Conservation (phyloP, 2,329 filamentous ascomycete species). For the Xylariaceae sp. region DNA sequence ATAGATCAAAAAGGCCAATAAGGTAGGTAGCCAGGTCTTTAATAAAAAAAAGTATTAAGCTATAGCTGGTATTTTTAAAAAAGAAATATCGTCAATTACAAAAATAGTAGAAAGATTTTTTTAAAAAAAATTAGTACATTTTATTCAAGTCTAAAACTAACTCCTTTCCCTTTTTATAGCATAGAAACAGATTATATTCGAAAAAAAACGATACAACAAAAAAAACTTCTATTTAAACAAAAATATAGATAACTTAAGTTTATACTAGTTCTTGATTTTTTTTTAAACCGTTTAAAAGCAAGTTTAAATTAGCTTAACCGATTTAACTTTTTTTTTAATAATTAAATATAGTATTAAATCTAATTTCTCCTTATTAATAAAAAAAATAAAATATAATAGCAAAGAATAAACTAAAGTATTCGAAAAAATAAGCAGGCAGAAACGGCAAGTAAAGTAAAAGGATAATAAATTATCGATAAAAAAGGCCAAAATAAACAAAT, state of each 20-base stretch:
- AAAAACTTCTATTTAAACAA: slow-evolving; percentile 29
- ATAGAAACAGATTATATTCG: slow-evolving; percentile 36
- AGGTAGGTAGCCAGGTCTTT: neutral
- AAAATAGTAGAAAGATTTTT: neutral
- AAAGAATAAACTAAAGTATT: neutral
- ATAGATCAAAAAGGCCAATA: neutral
- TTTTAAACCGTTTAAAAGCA: neutral
- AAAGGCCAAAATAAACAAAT: neutral
- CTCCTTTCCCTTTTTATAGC: slow-evolving; percentile 21
- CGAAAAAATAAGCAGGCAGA: neutral
- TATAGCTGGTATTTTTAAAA: neutral
- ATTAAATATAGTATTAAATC: neutral
- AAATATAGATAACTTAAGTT: neutral
- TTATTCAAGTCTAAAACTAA: neutral
- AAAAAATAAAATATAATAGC: neutral
- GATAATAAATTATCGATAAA: neutral
- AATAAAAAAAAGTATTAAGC: neutral
- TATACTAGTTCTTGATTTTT: neutral
- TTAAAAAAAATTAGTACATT: neutral
- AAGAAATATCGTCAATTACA: neutral
- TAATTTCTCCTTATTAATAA: neutral
- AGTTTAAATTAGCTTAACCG: neutral
- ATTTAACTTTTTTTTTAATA: neutral
- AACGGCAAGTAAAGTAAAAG: neutral
- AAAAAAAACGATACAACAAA: slow-evolving; percentile 36